Conservation (phyloP, 768 basidiomycete species). For the Lactarius quietus region DNA sequence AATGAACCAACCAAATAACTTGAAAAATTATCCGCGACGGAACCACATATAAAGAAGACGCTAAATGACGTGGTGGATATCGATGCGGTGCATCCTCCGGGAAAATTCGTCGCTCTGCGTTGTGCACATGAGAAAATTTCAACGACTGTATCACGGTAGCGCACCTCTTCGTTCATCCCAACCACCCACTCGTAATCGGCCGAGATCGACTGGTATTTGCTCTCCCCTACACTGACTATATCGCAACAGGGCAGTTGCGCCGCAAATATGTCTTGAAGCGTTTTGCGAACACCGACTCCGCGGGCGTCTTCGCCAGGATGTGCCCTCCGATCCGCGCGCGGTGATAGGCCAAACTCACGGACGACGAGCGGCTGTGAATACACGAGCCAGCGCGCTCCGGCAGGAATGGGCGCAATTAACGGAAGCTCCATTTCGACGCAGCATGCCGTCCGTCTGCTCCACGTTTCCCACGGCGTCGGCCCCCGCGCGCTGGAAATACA, state of each 20-base stretch:
- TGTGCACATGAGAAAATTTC: neutral
- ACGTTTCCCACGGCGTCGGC: slow-evolving; percentile 15
- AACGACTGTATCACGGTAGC: neutral
- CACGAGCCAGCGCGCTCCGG: slow-evolving; percentile 19
- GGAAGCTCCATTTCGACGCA: slow-evolving; percentile 19
- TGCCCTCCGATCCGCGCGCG: neutral
- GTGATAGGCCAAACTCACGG: slow-evolving; percentile 17
- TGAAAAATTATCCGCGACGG: neutral
- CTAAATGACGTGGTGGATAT: slow-evolving; percentile 22
- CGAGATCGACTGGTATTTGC: slow-evolving; percentile 17
- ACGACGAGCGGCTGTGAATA: slow-evolving; percentile 8
- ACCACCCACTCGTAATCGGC: slow-evolving; percentile 24
- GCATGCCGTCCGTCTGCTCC: slow-evolving; percentile 5
- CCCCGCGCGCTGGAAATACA: neutral
- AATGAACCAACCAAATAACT: neutral
- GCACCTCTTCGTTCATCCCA: slow-evolving; percentile 16
- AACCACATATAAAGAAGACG: neutral
- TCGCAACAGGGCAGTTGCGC: slow-evolving; percentile 10
- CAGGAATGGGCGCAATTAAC: slow-evolving; percentile 5
- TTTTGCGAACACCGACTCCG: neutral
- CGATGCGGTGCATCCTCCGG: slow-evolving; percentile 9
- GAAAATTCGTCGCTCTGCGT: slow-evolving; percentile 7
- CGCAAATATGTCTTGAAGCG: slow-evolving; percentile 6
- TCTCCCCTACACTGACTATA: slow-evolving; percentile 11
- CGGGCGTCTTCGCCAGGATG: neutral